Percentiles rank a stretch among this genome's conserved stretches.
phyloP scores from a whole-genome alignment of 306 rosid genomes.

The Trifolium dubium region DNA sequence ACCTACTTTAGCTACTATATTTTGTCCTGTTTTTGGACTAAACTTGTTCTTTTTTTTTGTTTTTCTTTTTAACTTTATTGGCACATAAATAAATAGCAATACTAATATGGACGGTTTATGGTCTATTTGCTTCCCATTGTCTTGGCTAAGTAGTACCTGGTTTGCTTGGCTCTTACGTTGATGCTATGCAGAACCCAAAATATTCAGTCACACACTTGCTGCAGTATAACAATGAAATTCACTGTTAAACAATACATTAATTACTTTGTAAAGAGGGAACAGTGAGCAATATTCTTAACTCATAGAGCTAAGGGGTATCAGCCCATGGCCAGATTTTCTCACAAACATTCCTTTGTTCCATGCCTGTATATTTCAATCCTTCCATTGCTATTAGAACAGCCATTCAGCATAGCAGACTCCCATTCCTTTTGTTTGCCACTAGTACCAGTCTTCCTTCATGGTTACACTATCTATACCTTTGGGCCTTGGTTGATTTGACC shows the following conservation, averaged over 20 bases:
- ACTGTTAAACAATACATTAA: neutral
- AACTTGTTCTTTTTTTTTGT: too few relatives aligned
- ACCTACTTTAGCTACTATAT: neutral
- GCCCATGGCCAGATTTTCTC: neutral
- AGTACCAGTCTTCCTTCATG: neutral
- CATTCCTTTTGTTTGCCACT: neutral
- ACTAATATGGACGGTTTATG: neutral
- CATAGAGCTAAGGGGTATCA: neutral
- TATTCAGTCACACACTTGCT: constrained; percentile 8
- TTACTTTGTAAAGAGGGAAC: neutral
- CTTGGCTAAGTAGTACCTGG: constrained; percentile 13
- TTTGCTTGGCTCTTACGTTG: neutral
- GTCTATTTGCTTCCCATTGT: neutral
- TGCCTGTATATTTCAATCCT: neutral
- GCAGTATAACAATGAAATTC: neutral
- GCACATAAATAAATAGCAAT: neutral
- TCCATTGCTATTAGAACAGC: neutral
- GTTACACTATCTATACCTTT: neutral
- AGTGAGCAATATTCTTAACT: neutral
- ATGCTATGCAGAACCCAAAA: neutral
- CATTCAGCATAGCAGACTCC: neutral
- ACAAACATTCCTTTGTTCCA: neutral
- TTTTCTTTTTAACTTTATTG: constrained; percentile 18
- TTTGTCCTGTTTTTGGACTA: constrained; percentile 21
- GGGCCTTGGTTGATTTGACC: neutral